Conservation (phyloP, 2,329 filamentous ascomycete genomes). For the Ascosphaera pollenicola region DNA sequence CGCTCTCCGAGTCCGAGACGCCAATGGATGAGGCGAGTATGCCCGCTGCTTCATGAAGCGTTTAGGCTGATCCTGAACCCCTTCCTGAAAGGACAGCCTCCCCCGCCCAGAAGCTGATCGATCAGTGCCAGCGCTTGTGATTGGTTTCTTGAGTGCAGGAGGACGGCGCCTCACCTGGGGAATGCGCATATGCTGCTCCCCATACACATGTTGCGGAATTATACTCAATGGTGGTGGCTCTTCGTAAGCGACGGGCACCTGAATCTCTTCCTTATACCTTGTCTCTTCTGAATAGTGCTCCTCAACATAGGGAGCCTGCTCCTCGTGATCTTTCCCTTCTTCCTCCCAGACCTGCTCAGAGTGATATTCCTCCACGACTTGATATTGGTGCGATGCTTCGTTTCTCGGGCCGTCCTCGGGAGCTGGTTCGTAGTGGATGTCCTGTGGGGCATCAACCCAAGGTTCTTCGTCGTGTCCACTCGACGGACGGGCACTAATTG, state of each 20-base stretch:
- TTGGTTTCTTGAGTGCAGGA: constrained; percentile 4
- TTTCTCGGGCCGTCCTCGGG: neutral
- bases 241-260: neutral
- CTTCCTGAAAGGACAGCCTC: neutral
- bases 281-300: neutral
- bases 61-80: neutral
- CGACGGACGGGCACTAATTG: neutral
- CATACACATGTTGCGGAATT: constrained; percentile 23
- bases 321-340: too few species aligned
- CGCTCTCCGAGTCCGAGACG: constrained; percentile 2
- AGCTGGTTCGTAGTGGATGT: neutral
- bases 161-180: constrained; percentile 3
- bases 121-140: neutral
- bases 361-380: neutral
- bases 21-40: constrained; percentile 3
- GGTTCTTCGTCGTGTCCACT: neutral
- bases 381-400: neutral
- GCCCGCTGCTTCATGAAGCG: constrained; percentile 1
- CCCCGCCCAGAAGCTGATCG: neutral
- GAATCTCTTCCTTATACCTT: neutral
- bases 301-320: neutral
- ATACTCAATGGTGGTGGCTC: constrained; percentile 9
- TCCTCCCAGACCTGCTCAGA: neutral
- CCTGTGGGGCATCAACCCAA: neutral
- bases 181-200: constrained; percentile 20